A percentile compares a stretch with the other conserved stretches of the same genome.
Evolutionary conservation across 768 basidiomycete genomes (phyloP).

Genomic region (Russula vinacea): DNA sequence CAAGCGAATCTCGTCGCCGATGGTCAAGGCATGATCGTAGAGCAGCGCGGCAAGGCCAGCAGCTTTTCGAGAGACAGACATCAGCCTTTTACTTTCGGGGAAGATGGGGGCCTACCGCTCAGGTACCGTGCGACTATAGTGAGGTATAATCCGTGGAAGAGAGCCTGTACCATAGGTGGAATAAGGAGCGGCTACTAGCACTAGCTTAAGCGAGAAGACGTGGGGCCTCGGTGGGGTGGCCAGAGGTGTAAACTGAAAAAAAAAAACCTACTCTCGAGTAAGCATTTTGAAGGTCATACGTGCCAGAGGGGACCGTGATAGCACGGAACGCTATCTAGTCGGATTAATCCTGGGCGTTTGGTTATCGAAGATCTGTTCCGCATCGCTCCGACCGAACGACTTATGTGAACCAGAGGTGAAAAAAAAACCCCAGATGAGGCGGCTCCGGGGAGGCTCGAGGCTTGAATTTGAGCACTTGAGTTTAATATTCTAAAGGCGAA

Average conservation of each 20-base stretch:
- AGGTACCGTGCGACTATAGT: background rate
- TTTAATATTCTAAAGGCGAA: no score
- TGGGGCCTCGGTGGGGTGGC: no score
- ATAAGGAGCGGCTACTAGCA: no score
- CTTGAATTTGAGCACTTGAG: no score
- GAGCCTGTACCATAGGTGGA: no score
- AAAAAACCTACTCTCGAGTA: background rate
- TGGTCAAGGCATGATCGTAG: conserved; percentile 44
- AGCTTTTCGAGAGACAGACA: conserved; percentile 29
- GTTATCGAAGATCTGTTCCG: no score
- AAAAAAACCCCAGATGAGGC: no score
- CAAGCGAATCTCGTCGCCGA: conserved; percentile 42
- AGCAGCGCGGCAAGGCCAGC: conserved; percentile 38
- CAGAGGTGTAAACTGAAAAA: background rate
- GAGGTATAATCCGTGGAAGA: background rate
- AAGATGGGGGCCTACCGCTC: background rate
- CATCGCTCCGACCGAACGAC: no score
- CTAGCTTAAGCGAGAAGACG: background rate
- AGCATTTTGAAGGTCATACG: background rate
- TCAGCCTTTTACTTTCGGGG: background rate
- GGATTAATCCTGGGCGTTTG: background rate
- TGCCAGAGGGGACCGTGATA: no score
- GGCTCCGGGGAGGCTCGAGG: no score
- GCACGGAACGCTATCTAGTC: background rate
- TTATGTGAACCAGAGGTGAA: no score